phyloP scores from a whole-genome alignment of 2,329 filamentous ascomycete species.

The Aspergillus terreus region DNA sequence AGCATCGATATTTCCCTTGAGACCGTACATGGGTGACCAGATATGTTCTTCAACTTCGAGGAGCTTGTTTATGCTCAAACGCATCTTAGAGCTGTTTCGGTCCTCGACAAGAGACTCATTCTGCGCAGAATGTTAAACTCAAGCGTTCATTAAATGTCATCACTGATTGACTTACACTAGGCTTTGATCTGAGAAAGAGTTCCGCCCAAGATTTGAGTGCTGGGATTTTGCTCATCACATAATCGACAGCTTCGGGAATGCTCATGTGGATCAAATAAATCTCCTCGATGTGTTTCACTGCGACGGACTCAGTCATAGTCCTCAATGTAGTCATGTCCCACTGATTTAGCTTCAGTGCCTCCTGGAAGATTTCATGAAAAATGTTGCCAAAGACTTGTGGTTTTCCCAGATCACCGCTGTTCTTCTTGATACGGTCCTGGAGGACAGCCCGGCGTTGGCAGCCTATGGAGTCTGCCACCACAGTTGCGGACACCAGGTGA shows the following conservation, averaged over 20 bases:
- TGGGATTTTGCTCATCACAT: constrained; percentile 77
- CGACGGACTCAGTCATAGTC: constrained; percentile 62
- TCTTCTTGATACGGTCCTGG: constrained; percentile 94
- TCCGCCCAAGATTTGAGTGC: constrained; percentile 81
- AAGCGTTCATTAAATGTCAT: constrained; percentile 3
- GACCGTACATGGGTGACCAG: constrained; percentile 95
- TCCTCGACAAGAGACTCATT: constrained; percentile 72
- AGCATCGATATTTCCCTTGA: constrained; percentile 97
- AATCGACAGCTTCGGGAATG: constrained; percentile 67
- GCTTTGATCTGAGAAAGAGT: constrained; percentile 69
- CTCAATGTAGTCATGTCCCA: constrained; percentile 72
- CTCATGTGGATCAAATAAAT: constrained; percentile 82
- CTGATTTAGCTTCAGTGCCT: constrained; percentile 74
- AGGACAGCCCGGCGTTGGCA: constrained; percentile 88
- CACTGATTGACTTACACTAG: constrained; percentile 52
- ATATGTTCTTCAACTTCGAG: constrained; percentile 97
- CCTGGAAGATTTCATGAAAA: constrained; percentile 92
- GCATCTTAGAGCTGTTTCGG: constrained; percentile 69
- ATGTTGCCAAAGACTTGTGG: constrained; percentile 90
- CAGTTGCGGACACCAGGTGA: constrained; percentile 89
- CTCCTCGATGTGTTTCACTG: constrained; percentile 79
- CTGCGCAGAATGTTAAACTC: constrained; percentile 40
- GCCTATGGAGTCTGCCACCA: constrained; percentile 92
- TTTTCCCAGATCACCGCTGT: constrained; percentile 73
- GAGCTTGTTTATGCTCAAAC: constrained; percentile 85